Evolutionary conservation across 805 yeast species (phyloP).

Genomic region (Saccharomycopsis fermentans): DNA sequence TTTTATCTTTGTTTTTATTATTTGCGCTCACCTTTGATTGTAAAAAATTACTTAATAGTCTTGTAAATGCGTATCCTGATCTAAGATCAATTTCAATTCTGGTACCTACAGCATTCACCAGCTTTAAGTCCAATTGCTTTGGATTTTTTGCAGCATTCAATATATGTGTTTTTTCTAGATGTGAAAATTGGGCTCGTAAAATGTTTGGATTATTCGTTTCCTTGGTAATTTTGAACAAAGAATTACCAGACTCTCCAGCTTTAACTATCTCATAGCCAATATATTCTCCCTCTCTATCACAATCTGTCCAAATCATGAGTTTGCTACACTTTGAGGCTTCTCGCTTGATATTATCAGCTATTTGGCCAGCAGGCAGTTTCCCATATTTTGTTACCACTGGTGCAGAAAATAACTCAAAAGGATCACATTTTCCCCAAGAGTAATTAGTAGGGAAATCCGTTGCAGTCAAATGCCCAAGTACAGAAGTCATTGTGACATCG

Average conservation of each 20-base stretch:
- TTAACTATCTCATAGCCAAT: conserved; percentile 76
- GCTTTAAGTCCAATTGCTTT: conserved; percentile 45
- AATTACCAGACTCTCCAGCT: conserved; percentile 38
- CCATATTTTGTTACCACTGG: conserved; percentile 36
- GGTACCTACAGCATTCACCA: conserved; percentile 77
- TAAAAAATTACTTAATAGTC: conserved; percentile 27
- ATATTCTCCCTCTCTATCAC: conserved; percentile 93
- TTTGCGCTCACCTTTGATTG: conserved; percentile 5
- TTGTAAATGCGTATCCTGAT: conserved; percentile 81
- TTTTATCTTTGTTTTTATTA: conserved; percentile 15
- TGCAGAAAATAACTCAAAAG: conserved; percentile 61
- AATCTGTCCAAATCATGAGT: conserved; percentile 96
- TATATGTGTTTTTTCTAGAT: conserved; percentile 69
- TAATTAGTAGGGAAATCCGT: conserved; percentile 54
- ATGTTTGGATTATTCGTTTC: conserved; percentile 37
- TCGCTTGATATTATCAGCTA: conserved; percentile 27
- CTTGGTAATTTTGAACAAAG: conserved; percentile 31
- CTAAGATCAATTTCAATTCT: conserved; percentile 82
- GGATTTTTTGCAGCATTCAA: conserved; percentile 67
- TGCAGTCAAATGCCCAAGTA: conserved; percentile 72
- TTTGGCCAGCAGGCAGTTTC: not conserved
- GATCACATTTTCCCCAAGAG: conserved; percentile 58
- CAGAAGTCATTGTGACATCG: conserved; percentile 78
- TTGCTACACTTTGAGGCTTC: conserved; percentile 53
- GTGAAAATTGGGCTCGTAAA: conserved; percentile 79